Percentiles rank a stretch among this genome's conserved stretches.
Conservation (phyloP, 2,329 filamentous ascomycete species). For the Aspergillus tamarii region DNA sequence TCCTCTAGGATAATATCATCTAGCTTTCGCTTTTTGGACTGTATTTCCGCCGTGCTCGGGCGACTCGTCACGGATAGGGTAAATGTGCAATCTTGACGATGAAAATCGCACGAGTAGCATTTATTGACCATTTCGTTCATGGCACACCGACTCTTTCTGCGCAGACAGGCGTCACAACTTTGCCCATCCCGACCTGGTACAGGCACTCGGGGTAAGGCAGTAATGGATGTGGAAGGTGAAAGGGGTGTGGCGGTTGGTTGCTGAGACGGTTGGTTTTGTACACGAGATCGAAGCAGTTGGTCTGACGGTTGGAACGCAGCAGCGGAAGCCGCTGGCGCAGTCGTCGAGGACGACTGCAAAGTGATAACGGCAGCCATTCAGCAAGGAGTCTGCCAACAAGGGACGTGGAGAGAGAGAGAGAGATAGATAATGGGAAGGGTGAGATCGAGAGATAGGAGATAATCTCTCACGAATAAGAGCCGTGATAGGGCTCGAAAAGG, state of each 20-base stretch:
- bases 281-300: conserved; percentile 29
- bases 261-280: conserved; percentile 25
- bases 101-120: conserved; percentile 49
- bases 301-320: conserved; percentile 31
- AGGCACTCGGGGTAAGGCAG: conserved; percentile 30
- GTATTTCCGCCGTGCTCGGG: conserved; percentile 26
- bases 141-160: conserved; percentile 46
- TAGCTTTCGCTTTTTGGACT: conserved; percentile 45
- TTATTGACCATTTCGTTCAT: conserved; percentile 49
- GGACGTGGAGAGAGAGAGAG: background rate
- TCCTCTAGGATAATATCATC: conserved; percentile 34
- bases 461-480: conserved; percentile 8
- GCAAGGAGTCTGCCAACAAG: conserved; percentile 1
- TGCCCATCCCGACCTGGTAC: conserved; percentile 39
- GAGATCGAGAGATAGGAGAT: conserved; percentile 13
- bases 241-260: conserved; percentile 25
- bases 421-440: background rate
- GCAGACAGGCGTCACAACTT: conserved; percentile 48
- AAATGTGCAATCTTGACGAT: conserved; percentile 49
- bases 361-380: conserved; percentile 45
- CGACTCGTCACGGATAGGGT: conserved; percentile 29
- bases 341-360: conserved; percentile 42
- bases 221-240: conserved; percentile 23
- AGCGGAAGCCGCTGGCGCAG: conserved; percentile 26
- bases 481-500: conserved; percentile 11